phyloP scores from a whole-genome alignment of 345 rosid genomes.

The Reutealis trisperma region DNA sequence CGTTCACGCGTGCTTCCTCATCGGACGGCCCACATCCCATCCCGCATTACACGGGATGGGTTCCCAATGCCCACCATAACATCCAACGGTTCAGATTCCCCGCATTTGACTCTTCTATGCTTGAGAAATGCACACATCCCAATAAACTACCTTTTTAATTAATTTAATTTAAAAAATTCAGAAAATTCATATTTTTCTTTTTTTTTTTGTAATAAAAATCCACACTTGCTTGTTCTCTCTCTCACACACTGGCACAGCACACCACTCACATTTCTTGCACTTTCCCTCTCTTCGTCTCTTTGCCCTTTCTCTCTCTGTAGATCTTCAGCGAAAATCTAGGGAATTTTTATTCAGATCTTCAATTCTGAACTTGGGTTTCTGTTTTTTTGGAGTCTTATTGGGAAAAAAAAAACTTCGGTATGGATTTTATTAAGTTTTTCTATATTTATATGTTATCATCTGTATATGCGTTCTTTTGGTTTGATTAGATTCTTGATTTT shows the following conservation, averaged over 20 bases:
- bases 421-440: neutral
- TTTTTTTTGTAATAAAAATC: neutral
- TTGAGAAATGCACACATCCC: conserved; percentile 38
- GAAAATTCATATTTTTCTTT: neutral
- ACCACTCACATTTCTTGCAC: neutral
- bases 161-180: neutral
- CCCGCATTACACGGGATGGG: conserved; percentile 30
- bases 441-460: neutral
- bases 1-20: conserved; percentile 27
- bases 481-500: neutral
- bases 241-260: neutral
- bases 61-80: conserved; percentile 8
- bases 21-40: conserved; percentile 21
- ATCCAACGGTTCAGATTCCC: conserved; percentile 32
- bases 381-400: neutral
- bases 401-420: neutral
- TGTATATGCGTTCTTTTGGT: neutral
- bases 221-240: neutral
- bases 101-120: conserved; percentile 47
- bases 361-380: neutral
- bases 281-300: neutral
- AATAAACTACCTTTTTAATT: neutral
- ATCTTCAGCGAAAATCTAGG: conserved; percentile 33
- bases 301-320: conserved; percentile 15
- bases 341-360: conserved; percentile 23